Evolutionary conservation across 148 eudicot species (phyloP), one percentile per base, ranked within the genome.

Genomic region (Chenopodium berlandieri): DNA sequence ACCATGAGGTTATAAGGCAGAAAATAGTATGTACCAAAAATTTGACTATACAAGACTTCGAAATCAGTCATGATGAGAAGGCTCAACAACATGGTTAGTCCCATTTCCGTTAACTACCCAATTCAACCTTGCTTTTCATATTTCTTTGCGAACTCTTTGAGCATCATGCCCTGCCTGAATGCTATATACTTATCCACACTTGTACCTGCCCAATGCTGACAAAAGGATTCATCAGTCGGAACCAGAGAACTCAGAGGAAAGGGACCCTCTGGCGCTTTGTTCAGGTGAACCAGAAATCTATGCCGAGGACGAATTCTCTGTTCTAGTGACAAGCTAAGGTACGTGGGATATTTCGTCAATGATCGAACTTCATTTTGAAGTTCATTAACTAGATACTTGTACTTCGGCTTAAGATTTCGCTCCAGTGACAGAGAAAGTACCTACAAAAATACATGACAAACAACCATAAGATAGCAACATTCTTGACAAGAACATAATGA

Each of bases 271-370:
- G 98, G 98, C 66, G 93, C 97, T 90, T 89, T 94, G 78, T 92
- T 94, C 81, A 96, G 84, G 78, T 86, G 86, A 83, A 92, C 97
- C 89, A 96, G 78, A 84, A 91, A 96, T 82, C 90, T 89, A 88
- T 96, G 99, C 19, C 97, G 91, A 69, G 99, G 99, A 74, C 98
- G 93, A 70, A 96, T 96, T 87, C 99, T 89, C 84, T 96, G 99
- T 82, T 92, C 93, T n/a, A 96, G 83, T 75, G 99, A 96, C 85
- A 96, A 89, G 89, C 99, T 96, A 37, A 96, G 88, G 84, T 96
- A 96, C 82, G 71, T 93, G 25, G 99, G 99, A 89, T 96, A 96
- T 84, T 96, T 96, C 71, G 90, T 91, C 87, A 96, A 85, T 9
- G 95, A 88, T 64, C 87, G 91, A 81, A 94, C 99, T 83, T 96